Conservation (phyloP, 2,329 filamentous ascomycete species). For the Lachnellula subtilissima region DNA sequence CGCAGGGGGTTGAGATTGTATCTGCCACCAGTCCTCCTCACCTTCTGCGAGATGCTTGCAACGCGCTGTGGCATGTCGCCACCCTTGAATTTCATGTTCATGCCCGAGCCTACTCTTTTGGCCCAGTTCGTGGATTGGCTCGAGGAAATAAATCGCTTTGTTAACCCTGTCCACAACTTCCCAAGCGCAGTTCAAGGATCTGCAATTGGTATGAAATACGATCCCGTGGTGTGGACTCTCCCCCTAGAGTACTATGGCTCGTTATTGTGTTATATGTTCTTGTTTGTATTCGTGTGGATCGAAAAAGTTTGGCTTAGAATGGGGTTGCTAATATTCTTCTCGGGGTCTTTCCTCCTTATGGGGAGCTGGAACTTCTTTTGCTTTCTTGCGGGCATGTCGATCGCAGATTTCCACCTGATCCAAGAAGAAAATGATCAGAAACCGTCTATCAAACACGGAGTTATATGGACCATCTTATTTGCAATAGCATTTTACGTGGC, state of each 20-base stretch:
- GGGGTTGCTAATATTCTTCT: slow-evolving; percentile 10
- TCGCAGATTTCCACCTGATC: slow-evolving; percentile 22
- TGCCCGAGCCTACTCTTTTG: slow-evolving; percentile 18
- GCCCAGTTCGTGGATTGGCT: slow-evolving; percentile 23
- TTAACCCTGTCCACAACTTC: slow-evolving; percentile 21
- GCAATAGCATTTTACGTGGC: slow-evolving; percentile 19
- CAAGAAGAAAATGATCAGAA: slow-evolving; percentile 11
- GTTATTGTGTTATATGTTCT: slow-evolving; percentile 27
- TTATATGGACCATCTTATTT: slow-evolving; percentile 13
- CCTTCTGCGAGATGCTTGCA: slow-evolving; percentile 31
- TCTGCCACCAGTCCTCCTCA: slow-evolving; percentile 39
- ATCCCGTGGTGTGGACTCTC: slow-evolving; percentile 46
- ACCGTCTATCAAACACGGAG: background rate
- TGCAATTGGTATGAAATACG: slow-evolving; percentile 31
- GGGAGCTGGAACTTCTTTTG: slow-evolving; percentile 26
- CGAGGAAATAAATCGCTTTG: slow-evolving; percentile 15
- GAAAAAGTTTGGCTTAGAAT: slow-evolving; percentile 15
- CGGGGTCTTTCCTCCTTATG: slow-evolving; percentile 8
- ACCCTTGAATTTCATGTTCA: slow-evolving; percentile 34
- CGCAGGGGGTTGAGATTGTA: slow-evolving; percentile 42
- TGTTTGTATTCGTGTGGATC: slow-evolving; percentile 14
- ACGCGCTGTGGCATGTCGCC: slow-evolving; percentile 19
- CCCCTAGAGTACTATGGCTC: slow-evolving; percentile 44
- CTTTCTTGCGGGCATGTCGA: slow-evolving; percentile 20
- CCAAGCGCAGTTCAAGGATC: slow-evolving; percentile 14